Conservation (phyloP, 768 basidiomycete genomes). For the Pisolithus tinctorius region DNA sequence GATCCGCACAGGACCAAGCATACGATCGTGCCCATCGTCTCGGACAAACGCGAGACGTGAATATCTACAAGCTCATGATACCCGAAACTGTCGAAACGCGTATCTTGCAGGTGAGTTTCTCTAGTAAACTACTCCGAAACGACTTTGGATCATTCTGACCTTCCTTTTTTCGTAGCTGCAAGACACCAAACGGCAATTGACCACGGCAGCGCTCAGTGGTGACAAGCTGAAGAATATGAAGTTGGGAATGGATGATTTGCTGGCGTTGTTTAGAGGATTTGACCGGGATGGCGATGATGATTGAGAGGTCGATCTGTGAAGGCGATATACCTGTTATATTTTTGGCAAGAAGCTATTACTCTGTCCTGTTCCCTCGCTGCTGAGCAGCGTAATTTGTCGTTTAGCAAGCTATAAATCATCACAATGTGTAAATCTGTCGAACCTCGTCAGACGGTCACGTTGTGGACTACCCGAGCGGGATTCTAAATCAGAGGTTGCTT, state of each 20-base stretch:
- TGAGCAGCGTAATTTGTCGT: too few species aligned
- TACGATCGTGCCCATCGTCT: constrained; percentile 89
- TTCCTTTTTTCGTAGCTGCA: constrained; percentile 51
- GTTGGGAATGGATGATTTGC: constrained; percentile 79
- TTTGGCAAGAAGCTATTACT: too few species aligned
- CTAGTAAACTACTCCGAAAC: not conserved
- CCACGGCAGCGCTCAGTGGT: constrained; percentile 80
- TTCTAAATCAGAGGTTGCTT: too few species aligned
- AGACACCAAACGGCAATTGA: constrained; percentile 81
- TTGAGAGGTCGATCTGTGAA: constrained; percentile 6
- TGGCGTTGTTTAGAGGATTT: constrained; percentile 67
- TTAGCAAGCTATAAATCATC: too few species aligned
- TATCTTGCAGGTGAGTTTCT: constrained; percentile 53
- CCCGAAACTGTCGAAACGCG: constrained; percentile 84
- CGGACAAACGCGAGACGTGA: constrained; percentile 81
- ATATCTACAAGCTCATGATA: constrained; percentile 86
- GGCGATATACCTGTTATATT: too few species aligned
- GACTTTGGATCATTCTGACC: not conserved
- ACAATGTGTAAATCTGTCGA: too few species aligned
- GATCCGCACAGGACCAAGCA: constrained; percentile 65
- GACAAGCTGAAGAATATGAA: constrained; percentile 82
- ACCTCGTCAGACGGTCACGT: too few species aligned
- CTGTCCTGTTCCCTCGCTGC: too few species aligned
- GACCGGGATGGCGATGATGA: constrained; percentile 56
- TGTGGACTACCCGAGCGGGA: too few species aligned